phyloP scores from a whole-genome alignment of 768 basidiomycete species.

The Collybia mongolica region DNA sequence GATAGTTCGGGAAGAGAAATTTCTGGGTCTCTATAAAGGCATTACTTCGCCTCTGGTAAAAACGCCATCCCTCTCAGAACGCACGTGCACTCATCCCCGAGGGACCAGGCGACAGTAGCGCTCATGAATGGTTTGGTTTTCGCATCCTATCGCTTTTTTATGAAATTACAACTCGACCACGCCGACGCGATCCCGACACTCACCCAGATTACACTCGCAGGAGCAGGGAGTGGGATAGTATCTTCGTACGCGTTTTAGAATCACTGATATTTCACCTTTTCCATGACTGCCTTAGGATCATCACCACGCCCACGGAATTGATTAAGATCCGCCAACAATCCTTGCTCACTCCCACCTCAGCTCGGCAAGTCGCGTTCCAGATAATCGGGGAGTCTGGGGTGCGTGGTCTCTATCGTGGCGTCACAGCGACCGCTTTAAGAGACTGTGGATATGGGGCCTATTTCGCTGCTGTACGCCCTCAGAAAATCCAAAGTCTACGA shows the following conservation, averaged over 20 bases:
- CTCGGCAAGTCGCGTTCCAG: slow-evolving; percentile 48
- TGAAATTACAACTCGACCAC: slow-evolving; percentile 59
- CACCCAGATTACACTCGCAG: slow-evolving; percentile 72
- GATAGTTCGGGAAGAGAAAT: slow-evolving; percentile 68
- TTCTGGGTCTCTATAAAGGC: slow-evolving; percentile 72
- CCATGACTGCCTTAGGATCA: slow-evolving; percentile 38
- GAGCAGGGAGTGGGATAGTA: slow-evolving; percentile 75
- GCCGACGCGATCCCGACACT: slow-evolving; percentile 56
- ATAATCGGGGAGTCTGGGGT: slow-evolving; percentile 59
- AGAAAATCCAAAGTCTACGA: background rate
- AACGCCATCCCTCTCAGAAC: slow-evolving; percentile 6
- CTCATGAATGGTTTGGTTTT: slow-evolving; percentile 87
- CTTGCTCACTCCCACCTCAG: slow-evolving; percentile 44
- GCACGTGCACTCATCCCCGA: background rate
- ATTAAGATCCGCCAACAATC: slow-evolving; percentile 86
- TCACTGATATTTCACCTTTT: background rate
- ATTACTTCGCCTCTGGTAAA: slow-evolving; percentile 78
- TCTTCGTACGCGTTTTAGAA: slow-evolving; percentile 53
- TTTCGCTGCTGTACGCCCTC: slow-evolving; percentile 65
- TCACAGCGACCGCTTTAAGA: slow-evolving; percentile 68
- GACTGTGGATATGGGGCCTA: slow-evolving; percentile 87
- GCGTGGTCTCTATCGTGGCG: slow-evolving; percentile 74
- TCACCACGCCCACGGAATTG: slow-evolving; percentile 84
- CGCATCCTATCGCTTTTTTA: slow-evolving; percentile 77
- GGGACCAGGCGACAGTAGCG: slow-evolving; percentile 58